Percentiles rank a stretch among this genome's conserved stretches.
Conservation (phyloP, 345 rosid genomes). For the Gossypium mustelinum region DNA sequence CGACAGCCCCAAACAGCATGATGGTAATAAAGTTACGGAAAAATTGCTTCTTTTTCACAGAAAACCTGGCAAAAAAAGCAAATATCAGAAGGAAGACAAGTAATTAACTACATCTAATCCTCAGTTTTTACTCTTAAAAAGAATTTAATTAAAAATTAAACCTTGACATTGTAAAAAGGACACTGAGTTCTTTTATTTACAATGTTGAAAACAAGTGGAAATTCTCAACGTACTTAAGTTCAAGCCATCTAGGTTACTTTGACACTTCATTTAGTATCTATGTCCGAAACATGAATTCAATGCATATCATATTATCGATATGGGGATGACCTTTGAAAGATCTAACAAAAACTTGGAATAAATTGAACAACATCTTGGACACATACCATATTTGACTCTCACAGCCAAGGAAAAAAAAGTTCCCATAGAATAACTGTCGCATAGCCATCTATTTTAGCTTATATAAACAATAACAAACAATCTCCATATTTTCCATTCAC, state of each 20-base stretch:
- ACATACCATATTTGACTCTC: background rate
- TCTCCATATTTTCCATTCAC: background rate
- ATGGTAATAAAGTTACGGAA: slow-evolving; percentile 91
- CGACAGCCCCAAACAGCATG: slow-evolving; percentile 83
- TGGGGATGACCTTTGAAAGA: background rate
- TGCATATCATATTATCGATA: background rate
- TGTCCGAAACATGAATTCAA: background rate
- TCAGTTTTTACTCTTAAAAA: background rate
- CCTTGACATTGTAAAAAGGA: background rate
- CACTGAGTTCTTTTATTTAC: background rate
- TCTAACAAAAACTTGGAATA: background rate
- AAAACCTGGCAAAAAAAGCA: slow-evolving; percentile 57
- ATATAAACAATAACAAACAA: background rate
- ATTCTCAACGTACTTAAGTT: background rate
- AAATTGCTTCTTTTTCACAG: slow-evolving; percentile 96
- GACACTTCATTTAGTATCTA: background rate
- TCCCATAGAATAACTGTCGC: background rate
- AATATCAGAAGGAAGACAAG: background rate
- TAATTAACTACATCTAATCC: background rate
- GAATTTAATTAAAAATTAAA: background rate
- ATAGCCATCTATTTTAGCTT: background rate
- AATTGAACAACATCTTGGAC: background rate
- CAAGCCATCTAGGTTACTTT: background rate
- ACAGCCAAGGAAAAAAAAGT: background rate
- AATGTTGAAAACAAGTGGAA: background rate